Conservation (phyloP, 2,329 filamentous ascomycete species). For the Clarireedia homoeocarpa region DNA sequence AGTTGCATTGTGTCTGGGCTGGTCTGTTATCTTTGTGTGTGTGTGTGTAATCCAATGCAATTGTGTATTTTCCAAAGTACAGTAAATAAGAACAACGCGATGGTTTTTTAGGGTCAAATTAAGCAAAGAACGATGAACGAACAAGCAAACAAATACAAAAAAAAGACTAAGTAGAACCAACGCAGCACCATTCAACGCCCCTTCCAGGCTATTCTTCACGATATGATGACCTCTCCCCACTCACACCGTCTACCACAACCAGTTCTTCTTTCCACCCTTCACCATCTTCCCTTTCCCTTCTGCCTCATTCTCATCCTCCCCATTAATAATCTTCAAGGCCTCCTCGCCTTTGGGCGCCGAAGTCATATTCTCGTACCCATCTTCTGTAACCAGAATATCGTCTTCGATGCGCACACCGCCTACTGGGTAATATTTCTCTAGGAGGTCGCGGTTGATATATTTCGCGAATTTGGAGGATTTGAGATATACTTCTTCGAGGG, state of each 20-base stretch:
- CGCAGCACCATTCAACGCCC: background rate
- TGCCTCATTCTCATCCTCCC: constrained; percentile 8
- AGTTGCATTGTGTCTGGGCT: no score
- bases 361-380: constrained; percentile 78
- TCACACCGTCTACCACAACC: constrained; percentile 17
- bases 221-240: background rate
- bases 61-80: no score
- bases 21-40: no score
- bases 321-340: constrained; percentile 52
- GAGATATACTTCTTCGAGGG: constrained; percentile 59
- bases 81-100: no score
- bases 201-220: no score
- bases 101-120: no score
- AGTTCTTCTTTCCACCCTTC: constrained; percentile 7
- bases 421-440: constrained; percentile 66
- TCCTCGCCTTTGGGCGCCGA: constrained; percentile 69
- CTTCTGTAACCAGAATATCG: constrained; percentile 70
- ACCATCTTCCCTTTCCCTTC: constrained; percentile 1
- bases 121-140: no score
- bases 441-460: constrained; percentile 56
- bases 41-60: no score
- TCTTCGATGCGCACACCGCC: constrained; percentile 93
- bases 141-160: no score
- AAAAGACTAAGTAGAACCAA: background rate
- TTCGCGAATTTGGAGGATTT: constrained; percentile 47